Evolutionary conservation across 2,329 filamentous ascomycete genomes (phyloP).

Genomic region (Trichoderma harzianum): DNA sequence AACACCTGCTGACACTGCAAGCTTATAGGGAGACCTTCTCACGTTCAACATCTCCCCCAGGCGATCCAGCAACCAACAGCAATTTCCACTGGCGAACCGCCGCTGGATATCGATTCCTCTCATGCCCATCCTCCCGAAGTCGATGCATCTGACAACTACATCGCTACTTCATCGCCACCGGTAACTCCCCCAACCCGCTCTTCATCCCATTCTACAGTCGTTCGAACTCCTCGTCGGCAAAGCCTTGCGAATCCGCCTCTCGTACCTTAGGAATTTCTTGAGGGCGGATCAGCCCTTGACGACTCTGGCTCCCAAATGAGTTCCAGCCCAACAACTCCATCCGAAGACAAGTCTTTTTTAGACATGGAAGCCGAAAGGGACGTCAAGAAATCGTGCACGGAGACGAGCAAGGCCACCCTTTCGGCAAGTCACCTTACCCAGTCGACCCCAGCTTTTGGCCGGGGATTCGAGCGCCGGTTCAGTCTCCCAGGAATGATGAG

Average conservation of each 20-base stretch:
- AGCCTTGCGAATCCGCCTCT: slow-evolving; percentile 25
- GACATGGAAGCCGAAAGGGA: slow-evolving; percentile 23
- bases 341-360: slow-evolving; percentile 36
- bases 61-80: neutral
- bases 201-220: slow-evolving; percentile 36
- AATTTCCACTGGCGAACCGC: neutral
- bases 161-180: neutral
- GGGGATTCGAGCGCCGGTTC: neutral
- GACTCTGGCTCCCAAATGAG: slow-evolving; percentile 6
- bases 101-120: neutral
- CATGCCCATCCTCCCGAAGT: neutral
- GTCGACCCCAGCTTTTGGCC: slow-evolving; percentile 1
- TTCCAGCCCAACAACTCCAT: neutral
- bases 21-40: slow-evolving; percentile 7
- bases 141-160: neutral
- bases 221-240: slow-evolving; percentile 33
- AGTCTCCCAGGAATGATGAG: neutral
- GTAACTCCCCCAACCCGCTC: neutral
- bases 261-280: slow-evolving; percentile 30
- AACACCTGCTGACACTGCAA: neutral
- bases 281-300: slow-evolving; percentile 32
- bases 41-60: neutral
- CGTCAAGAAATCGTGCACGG: slow-evolving; percentile 18
- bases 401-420: neutral
- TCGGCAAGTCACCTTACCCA: slow-evolving; percentile 1